Percentiles rank a stretch among this genome's conserved stretches.
These are phyloP conservation scores for Stenocarpella maydis DNA, from an alignment of 2,329 filamentous ascomycete species.

Conservation along the genomic window DNA sequence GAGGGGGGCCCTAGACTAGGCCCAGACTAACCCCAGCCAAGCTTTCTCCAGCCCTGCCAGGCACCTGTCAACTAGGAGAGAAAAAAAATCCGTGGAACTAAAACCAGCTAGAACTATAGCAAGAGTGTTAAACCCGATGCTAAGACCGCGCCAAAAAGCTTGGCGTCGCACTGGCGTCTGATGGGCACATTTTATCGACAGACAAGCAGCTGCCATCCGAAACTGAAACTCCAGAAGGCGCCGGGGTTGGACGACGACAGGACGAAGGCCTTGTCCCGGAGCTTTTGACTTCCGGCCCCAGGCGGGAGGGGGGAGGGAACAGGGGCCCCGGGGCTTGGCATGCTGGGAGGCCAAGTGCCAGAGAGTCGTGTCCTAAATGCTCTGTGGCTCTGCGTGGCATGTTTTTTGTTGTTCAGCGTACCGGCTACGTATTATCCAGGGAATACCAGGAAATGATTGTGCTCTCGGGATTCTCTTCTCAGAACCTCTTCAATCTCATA, in stretches of 20 bases:
- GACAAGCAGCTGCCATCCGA: slow-evolving; percentile 31
- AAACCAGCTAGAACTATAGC: background rate
- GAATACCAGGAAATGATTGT: too few species aligned
- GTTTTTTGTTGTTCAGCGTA: too few species aligned
- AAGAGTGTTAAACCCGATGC: background rate
- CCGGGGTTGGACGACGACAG: background rate
- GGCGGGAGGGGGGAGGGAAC: background rate
- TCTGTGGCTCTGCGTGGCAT: too few species aligned
- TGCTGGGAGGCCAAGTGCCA: too few species aligned
- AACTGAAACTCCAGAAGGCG: slow-evolving; percentile 27
- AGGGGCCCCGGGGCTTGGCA: background rate
- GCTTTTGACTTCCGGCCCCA: slow-evolving; percentile 23
- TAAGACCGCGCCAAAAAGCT: background rate
- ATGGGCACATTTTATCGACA: slow-evolving; percentile 27
- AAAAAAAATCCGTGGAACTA: too few species aligned
- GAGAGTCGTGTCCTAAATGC: too few species aligned
- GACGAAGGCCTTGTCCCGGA: background rate
- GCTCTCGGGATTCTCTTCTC: too few species aligned
- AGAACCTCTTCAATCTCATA: too few species aligned
- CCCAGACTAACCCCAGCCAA: background rate
- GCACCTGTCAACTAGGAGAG: background rate
- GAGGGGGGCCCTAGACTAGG: too few species aligned
- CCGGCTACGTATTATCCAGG: too few species aligned
- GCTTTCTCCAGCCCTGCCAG: background rate
- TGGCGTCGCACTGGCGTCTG: slow-evolving; percentile 31